Percentiles rank a stretch among this genome's conserved stretches.
phyloP scores from a whole-genome alignment of 164 flowering plant species.

The Taxillus chinensis region DNA sequence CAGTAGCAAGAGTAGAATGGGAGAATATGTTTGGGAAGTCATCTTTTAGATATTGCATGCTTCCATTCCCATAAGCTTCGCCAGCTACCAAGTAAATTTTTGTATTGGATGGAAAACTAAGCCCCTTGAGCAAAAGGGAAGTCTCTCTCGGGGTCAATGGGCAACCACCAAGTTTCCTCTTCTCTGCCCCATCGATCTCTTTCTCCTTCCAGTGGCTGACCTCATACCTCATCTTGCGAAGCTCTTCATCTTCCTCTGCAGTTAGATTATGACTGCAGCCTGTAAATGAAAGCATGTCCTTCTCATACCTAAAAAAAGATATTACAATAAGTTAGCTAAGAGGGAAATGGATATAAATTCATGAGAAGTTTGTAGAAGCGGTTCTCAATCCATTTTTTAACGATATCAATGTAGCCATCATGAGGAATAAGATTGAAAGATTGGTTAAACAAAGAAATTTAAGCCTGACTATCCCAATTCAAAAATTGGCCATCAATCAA shows the following conservation, averaged over 20 bases:
- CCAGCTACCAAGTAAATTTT: constrained; percentile 93
- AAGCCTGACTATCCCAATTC: no score
- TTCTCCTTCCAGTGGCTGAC: constrained; percentile 99
- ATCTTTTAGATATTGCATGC: constrained; percentile 60
- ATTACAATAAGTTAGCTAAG: not conserved
- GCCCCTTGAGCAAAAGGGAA: constrained; percentile 67
- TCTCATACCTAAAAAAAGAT: constrained; percentile 61
- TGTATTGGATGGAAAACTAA: constrained; percentile 69
- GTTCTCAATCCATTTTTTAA: no score
- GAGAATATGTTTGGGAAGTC: constrained; percentile 80
- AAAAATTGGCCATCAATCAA: no score
- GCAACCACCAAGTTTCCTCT: constrained; percentile 84
- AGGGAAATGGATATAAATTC: not conserved
- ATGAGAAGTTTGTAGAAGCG: not conserved
- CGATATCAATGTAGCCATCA: no score
- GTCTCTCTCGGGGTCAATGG: constrained; percentile 96
- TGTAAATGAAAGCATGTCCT: constrained; percentile 97
- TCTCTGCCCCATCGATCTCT: constrained; percentile 82
- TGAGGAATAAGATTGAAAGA: no score
- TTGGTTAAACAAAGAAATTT: no score
- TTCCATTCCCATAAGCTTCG: constrained; percentile 86
- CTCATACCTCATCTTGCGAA: constrained; percentile 68
- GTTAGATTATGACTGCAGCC: constrained; percentile 92
- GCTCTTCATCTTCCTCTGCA: constrained; percentile 79
- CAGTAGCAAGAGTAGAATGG: constrained; percentile 67